Conservation (phyloP, 352 stramenopile species). For the Phytophthora melonis region DNA sequence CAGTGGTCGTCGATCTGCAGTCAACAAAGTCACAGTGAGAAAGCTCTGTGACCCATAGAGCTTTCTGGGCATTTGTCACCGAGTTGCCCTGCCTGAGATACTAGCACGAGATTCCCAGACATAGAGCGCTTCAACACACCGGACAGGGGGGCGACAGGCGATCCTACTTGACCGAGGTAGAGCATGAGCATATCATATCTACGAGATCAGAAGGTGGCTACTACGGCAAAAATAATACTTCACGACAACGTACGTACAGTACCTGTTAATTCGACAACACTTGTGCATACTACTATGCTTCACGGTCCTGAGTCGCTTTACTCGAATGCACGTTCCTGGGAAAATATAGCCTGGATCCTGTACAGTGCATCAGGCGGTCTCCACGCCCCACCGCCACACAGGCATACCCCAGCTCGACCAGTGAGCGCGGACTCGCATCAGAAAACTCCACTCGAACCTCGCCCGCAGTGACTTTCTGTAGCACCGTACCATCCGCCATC, state of each 20-base stretch:
- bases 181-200: background rate
- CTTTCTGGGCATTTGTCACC: background rate
- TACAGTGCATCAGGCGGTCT: conserved; percentile 25
- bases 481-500: conserved; percentile 17
- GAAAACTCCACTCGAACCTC: conserved; percentile 28
- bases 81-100: background rate
- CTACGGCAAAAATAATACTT: background rate
- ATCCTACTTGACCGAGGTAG: background rate
- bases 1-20: background rate
- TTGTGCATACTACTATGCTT: background rate
- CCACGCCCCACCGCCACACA: conserved; percentile 27
- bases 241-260: background rate
- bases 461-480: conserved; percentile 28
- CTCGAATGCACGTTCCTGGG: background rate
- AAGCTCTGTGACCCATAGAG: too few relatives aligned
- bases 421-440: conserved; percentile 9
- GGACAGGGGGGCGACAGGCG: background rate
- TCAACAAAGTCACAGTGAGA: background rate
- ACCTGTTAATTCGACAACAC: background rate
- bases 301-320: background rate
- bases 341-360: background rate
- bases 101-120: background rate
- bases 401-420: conserved; percentile 10
- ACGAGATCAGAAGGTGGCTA: background rate
- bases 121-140: background rate